These are phyloP conservation scores for Aspergillus arachidicola DNA, from an alignment of 2,329 filamentous ascomycete genomes.

Conservation along the genomic window DNA sequence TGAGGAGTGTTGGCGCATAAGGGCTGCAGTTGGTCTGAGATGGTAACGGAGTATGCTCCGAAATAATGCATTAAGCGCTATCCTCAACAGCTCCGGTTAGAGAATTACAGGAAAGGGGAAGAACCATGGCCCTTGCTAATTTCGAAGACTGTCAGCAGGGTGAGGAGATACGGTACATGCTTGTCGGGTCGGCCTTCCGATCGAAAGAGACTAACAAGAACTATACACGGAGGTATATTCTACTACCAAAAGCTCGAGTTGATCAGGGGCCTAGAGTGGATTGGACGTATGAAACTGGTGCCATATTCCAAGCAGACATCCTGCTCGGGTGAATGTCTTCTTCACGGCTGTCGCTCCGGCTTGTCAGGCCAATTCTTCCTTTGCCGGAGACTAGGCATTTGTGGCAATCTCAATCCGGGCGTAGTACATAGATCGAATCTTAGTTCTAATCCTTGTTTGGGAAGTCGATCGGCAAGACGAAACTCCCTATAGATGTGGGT, in stretches of 20 bases:
- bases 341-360: neutral
- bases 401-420: neutral
- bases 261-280: neutral
- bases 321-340: neutral
- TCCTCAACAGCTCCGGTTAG: neutral
- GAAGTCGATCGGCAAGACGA: neutral
- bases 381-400: neutral
- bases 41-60: slow-evolving; percentile 21
- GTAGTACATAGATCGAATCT: neutral
- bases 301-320: neutral
- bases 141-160: neutral
- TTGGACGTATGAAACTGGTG: neutral
- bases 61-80: neutral
- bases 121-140: neutral
- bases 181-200: neutral
- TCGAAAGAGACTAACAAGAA: slow-evolving; percentile 1
- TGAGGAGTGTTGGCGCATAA: neutral
- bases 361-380: neutral
- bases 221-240: neutral
- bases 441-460: neutral
- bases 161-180: neutral
- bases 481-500: slow-evolving; percentile 1
- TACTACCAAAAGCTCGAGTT: neutral
- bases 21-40: slow-evolving; percentile 2
- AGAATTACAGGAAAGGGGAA: neutral